phyloP scores from a whole-genome alignment of 2,329 filamentous ascomycete species.

The Chaetomiaceae sp. region DNA sequence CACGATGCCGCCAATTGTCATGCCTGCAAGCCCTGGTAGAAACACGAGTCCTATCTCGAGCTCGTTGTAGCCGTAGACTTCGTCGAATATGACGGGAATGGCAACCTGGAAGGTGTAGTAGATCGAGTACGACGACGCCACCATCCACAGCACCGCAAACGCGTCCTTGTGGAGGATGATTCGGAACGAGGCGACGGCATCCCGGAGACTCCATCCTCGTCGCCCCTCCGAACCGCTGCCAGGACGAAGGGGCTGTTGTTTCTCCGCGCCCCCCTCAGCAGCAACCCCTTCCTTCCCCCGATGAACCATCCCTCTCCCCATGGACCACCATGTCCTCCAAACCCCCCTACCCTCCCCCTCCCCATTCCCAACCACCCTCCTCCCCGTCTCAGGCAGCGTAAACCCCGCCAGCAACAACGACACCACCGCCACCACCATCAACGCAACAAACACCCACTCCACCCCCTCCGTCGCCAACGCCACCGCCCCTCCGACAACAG shows the following conservation, averaged over 20 bases:
- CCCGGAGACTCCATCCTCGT: constrained; percentile 40
- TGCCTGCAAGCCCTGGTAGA: constrained; percentile 11
- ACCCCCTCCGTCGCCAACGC: constrained; percentile 39
- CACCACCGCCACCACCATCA: constrained; percentile 44
- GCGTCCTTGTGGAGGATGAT: constrained; percentile 52
- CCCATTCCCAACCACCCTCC: constrained; percentile 53
- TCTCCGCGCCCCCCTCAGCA: not conserved
- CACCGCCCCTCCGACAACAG: constrained; percentile 16
- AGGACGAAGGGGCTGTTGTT: no score
- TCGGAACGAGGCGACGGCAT: constrained; percentile 46
- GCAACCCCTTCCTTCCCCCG: not conserved
- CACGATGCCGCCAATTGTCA: constrained; percentile 34
- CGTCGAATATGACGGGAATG: constrained; percentile 43
- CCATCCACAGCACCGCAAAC: constrained; percentile 40
- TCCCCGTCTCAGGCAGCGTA: constrained; percentile 50
- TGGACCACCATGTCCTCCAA: constrained; percentile 3
- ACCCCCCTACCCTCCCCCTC: constrained; percentile 28
- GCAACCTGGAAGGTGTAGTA: constrained; percentile 50
- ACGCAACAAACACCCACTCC: constrained; percentile 61
- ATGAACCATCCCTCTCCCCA: not conserved
- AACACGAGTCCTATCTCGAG: constrained; percentile 16
- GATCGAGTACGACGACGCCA: constrained; percentile 40
- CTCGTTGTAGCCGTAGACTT: constrained; percentile 45
- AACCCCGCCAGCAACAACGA: constrained; percentile 46
- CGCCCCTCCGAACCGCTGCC: no score